phyloP scores from a whole-genome alignment of 257 asterid species.

The Nicotiana attenuata region DNA sequence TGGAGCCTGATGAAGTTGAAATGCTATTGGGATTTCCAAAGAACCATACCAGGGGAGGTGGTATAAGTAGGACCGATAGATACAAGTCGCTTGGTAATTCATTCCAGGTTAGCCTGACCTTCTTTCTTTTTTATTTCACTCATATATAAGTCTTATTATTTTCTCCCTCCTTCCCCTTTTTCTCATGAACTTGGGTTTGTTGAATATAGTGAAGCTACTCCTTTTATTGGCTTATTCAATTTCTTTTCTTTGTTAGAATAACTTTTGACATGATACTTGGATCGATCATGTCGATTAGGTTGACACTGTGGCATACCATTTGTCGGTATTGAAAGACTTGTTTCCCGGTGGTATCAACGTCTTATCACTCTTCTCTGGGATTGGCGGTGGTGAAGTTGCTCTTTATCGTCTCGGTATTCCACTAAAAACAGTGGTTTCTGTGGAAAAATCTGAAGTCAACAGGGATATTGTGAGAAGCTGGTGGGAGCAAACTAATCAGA shows the following conservation, averaged over 20 bases:
- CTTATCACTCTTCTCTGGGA: slow-evolving; percentile 63
- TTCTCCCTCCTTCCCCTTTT: neutral
- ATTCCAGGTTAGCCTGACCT: slow-evolving; percentile 41
- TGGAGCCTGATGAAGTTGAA: slow-evolving; percentile 58
- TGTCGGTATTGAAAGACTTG: slow-evolving; percentile 49
- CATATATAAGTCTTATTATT: neutral
- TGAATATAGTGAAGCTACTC: neutral
- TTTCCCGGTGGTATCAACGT: slow-evolving; percentile 52
- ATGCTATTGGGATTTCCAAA: slow-evolving; percentile 57
- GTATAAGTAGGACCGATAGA: slow-evolving; percentile 51
- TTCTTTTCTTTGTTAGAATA: neutral
- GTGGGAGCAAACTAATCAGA: slow-evolving; percentile 65
- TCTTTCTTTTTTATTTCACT: neutral
- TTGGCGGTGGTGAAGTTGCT: slow-evolving; percentile 77
- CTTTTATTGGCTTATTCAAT: neutral
- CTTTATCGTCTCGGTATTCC: slow-evolving; percentile 56
- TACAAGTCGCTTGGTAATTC: slow-evolving; percentile 59
- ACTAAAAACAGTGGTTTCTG: slow-evolving; percentile 50
- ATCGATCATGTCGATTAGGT: slow-evolving; percentile 26
- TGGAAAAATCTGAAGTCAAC: slow-evolving; percentile 47
- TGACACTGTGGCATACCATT: slow-evolving; percentile 67
- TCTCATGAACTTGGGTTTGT: neutral
- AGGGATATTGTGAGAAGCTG: slow-evolving; percentile 53
- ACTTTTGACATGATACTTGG: neutral
- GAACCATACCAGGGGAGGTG: slow-evolving; percentile 71